A percentile compares a stretch with the other conserved stretches of the same genome.
These are phyloP conservation scores for Solanum arcanum DNA, from an alignment of 257 asterid species.

Conservation along the genomic window DNA sequence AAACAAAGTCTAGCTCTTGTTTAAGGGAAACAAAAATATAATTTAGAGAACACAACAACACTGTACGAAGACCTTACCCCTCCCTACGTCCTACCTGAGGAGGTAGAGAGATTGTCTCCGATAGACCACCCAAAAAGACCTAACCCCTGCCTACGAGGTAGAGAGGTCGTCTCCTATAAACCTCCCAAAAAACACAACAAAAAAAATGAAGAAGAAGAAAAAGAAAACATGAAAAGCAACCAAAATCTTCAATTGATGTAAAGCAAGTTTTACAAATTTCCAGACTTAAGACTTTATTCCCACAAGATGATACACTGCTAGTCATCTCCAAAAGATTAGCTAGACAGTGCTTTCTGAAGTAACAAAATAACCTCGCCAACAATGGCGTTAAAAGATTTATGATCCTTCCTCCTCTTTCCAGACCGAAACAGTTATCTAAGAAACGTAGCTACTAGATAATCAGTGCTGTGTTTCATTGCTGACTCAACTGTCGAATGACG, in stretches of 20 bases:
- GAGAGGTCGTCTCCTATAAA: not conserved
- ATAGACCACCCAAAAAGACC: not conserved
- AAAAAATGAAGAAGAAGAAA: not conserved
- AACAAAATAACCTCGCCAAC: not conserved
- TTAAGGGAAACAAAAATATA: not conserved
- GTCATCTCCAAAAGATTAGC: not conserved
- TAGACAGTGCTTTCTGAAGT: not conserved
- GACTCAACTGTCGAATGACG: conserved; percentile 45
- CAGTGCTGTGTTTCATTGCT: conserved; percentile 11
- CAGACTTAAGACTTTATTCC: not conserved
- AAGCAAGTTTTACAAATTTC: not conserved
- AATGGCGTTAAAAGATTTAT: not conserved
- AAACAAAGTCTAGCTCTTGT: not conserved
- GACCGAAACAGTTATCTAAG: not conserved
- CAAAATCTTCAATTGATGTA: not conserved
- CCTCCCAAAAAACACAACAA: not conserved
- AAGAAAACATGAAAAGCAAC: not conserved
- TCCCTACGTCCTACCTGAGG: not conserved
- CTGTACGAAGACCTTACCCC: not conserved
- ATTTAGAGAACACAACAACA: not conserved
- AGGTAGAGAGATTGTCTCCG: not conserved
- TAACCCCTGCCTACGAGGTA: not conserved
- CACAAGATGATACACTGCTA: not conserved
- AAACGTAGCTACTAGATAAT: not conserved
- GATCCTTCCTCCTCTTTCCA: not conserved